phyloP scores from a whole-genome alignment of 306 rosid genomes.

The Pyrus betulifolia region DNA sequence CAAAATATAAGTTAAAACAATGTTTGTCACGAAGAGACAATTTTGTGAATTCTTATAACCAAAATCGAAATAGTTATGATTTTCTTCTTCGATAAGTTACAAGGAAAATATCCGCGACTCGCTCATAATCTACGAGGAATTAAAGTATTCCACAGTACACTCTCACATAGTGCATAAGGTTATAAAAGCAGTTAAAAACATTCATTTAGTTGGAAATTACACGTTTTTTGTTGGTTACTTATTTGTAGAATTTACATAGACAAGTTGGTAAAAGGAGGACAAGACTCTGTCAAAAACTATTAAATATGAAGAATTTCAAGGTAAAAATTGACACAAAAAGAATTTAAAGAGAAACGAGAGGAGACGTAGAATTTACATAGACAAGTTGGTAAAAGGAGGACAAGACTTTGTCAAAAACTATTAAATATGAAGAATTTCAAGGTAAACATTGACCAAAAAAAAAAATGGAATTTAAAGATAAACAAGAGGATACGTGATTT shows the following conservation, averaged over 20 bases:
- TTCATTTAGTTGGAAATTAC: neutral
- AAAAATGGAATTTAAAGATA: too few species aligned
- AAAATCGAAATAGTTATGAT: too few species aligned
- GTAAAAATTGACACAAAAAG: too few species aligned
- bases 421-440: neutral
- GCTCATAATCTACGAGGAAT: too few species aligned
- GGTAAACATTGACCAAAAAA: too few species aligned
- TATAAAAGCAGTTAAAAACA: neutral
- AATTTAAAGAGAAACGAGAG: too few species aligned
- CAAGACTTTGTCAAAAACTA: neutral
- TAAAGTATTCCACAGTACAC: neutral
- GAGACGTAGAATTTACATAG: neutral
- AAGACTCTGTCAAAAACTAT: neutral
- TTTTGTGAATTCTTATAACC: too few species aligned
- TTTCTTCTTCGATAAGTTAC: too few species aligned
- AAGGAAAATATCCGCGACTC: too few species aligned
- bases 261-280: neutral
- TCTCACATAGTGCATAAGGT: neutral
- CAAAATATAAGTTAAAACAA: too few species aligned
- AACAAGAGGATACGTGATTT: neutral
- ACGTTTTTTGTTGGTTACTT: neutral
- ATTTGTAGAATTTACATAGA: neutral
- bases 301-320: neutral
- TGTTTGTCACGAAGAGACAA: too few species aligned
- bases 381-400: neutral